A percentile compares a stretch with the other conserved stretches of the same genome.
phyloP scores from a whole-genome alignment of 768 basidiomycete genomes.

The Leccinum uliginosum region DNA sequence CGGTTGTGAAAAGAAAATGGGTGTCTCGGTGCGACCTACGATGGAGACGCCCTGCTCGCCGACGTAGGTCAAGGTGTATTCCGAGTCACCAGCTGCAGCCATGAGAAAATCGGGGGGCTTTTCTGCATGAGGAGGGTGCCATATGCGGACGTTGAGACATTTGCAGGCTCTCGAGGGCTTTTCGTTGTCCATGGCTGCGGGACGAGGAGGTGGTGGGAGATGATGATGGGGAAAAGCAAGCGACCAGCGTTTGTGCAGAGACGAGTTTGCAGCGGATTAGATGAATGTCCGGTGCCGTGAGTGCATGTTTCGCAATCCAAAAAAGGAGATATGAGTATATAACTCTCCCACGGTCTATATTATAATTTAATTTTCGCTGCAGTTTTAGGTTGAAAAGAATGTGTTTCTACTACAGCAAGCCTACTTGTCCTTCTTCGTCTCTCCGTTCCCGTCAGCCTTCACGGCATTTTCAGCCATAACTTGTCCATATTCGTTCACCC shows the following conservation, averaged over 20 bases:
- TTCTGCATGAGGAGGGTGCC: slow-evolving; percentile 25
- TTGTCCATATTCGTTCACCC: slow-evolving; percentile 96
- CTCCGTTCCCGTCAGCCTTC: slow-evolving; percentile 36
- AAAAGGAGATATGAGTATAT: slow-evolving; percentile 17
- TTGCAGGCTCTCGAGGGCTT: slow-evolving; percentile 48
- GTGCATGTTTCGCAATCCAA: slow-evolving; percentile 22
- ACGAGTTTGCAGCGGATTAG: slow-evolving; percentile 26
- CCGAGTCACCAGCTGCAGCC: slow-evolving; percentile 23
- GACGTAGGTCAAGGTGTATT: slow-evolving; percentile 55
- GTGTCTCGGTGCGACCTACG: slow-evolving; percentile 38
- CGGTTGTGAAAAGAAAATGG: not conserved
- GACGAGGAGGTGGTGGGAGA: slow-evolving; percentile 15
- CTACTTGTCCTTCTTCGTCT: slow-evolving; percentile 58
- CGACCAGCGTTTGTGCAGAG: slow-evolving; percentile 23
- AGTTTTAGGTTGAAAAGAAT: slow-evolving; percentile 7
- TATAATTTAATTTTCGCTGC: not conserved
- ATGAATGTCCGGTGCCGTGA: slow-evolving; percentile 33
- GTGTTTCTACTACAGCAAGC: not conserved
- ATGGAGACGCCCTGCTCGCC: slow-evolving; percentile 64
- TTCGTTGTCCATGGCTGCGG: slow-evolving; percentile 15
- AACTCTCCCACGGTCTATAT: slow-evolving; percentile 20
- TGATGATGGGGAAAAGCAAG: slow-evolving; percentile 15
- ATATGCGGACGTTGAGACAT: slow-evolving; percentile 69
- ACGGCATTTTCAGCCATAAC: slow-evolving; percentile 52
- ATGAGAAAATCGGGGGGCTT: slow-evolving; percentile 36